Conservation (phyloP, 192 early-diverging fungal species). For the Backusella macrospora region DNA sequence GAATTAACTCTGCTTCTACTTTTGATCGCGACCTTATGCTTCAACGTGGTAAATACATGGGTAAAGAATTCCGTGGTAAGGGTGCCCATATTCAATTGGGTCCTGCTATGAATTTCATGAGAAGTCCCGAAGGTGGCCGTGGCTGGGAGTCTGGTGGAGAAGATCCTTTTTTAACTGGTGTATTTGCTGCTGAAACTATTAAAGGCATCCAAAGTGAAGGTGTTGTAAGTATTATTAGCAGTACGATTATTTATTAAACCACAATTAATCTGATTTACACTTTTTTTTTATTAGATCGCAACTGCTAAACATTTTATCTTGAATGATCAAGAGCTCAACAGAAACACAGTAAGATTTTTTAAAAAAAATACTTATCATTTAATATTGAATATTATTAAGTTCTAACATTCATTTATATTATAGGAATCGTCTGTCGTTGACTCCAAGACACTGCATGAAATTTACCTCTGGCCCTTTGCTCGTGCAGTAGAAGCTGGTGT, state of each 20-base stretch:
- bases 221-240: slow-evolving; percentile 23
- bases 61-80: slow-evolving; percentile 56
- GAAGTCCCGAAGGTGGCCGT: slow-evolving; percentile 28
- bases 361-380: neutral
- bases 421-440: slow-evolving; percentile 50
- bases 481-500: slow-evolving; percentile 55
- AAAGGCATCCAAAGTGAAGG: slow-evolving; percentile 36
- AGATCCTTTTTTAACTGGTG: slow-evolving; percentile 32
- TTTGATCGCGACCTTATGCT: slow-evolving; percentile 57
- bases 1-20: slow-evolving; percentile 61
- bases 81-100: slow-evolving; percentile 60
- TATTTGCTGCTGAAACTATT: slow-evolving; percentile 23
- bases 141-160: slow-evolving; percentile 38
- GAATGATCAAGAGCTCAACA: slow-evolving; percentile 36
- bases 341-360: slow-evolving; percentile 21
- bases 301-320: slow-evolving; percentile 37
- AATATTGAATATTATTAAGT: too few relatives aligned
- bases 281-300: slow-evolving; percentile 24
- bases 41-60: slow-evolving; percentile 50
- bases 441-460: slow-evolving; percentile 58
- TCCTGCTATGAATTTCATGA: slow-evolving; percentile 36
- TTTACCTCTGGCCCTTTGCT: slow-evolving; percentile 64
- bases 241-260: neutral
- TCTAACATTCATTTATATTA: neutral
- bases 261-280: neutral